These are phyloP conservation scores for Akebia trifoliata DNA, from an alignment of 164 flowering plant genomes.

Conservation along the genomic window DNA sequence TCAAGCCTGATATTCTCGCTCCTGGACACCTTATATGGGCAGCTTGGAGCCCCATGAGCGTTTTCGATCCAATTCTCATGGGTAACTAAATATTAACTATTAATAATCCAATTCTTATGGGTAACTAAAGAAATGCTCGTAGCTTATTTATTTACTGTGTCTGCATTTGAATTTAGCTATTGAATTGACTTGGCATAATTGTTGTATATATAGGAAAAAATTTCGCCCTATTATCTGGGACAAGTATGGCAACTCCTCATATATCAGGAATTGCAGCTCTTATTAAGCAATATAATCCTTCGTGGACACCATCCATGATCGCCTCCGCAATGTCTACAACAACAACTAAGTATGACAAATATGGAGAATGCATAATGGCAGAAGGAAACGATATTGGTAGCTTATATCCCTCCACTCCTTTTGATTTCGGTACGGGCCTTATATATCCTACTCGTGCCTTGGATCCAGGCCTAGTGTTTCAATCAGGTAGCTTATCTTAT, in stretches of 20 bases:
- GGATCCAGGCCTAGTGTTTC: constrained; percentile 74
- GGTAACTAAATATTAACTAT: constrained; percentile 31
- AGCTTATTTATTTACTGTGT: background rate
- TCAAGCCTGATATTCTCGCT: constrained; percentile 89
- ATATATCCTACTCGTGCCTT: constrained; percentile 53
- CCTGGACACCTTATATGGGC: constrained; percentile 94
- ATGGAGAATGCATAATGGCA: constrained; percentile 62
- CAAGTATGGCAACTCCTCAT: constrained; percentile 98
- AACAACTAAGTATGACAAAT: constrained; percentile 54
- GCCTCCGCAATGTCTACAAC: constrained; percentile 89
- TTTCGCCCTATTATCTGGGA: constrained; percentile 79
- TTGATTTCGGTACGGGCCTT: constrained; percentile 74
- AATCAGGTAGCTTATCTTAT: constrained; percentile 41
- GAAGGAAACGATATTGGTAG: constrained; percentile 43
- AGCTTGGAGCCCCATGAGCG: constrained; percentile 91
- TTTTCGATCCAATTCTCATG: constrained; percentile 45
- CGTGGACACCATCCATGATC: constrained; percentile 91
- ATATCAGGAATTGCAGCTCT: constrained; percentile 86
- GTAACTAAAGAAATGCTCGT: too few relatives aligned
- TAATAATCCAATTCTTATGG: background rate
- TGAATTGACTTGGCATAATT: constrained; percentile 1
- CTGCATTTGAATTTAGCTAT: background rate
- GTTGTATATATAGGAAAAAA: constrained; percentile 43
- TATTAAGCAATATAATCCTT: constrained; percentile 65
- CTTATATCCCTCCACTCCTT: constrained; percentile 56